Percentiles rank a stretch among this genome's conserved stretches.
Evolutionary conservation across 2,329 filamentous ascomycete genomes (phyloP).

Genomic region (Uncinocarpus reesii): DNA sequence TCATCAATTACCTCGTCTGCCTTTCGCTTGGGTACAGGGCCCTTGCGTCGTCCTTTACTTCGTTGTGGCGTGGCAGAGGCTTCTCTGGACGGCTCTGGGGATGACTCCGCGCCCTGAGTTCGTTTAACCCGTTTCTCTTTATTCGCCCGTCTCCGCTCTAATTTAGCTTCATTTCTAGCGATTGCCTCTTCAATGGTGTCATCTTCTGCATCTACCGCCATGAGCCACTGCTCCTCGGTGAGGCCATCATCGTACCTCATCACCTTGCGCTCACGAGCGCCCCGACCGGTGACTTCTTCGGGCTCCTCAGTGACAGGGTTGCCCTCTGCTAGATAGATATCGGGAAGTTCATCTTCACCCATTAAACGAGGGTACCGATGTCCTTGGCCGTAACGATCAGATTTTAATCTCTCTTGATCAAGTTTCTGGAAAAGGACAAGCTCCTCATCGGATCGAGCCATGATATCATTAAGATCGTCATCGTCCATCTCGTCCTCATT

Average conservation of each 20-base stretch:
- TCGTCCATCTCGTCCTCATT: conserved; percentile 98
- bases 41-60: conserved; percentile 66
- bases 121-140: conserved; percentile 51
- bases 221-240: conserved; percentile 97
- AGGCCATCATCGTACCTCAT: conserved; percentile 95
- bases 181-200: conserved; percentile 89
- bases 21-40: conserved; percentile 74
- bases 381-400: conserved; percentile 59
- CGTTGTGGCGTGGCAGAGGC: conserved; percentile 70
- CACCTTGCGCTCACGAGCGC: conserved; percentile 85
- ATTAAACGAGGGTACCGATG: conserved; percentile 69
- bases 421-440: conserved; percentile 67
- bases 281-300: conserved; percentile 70
- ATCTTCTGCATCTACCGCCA: conserved; percentile 94
- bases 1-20: conserved; percentile 66
- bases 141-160: conserved; percentile 68
- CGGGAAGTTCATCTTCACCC: conserved; percentile 76
- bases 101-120: conserved; percentile 49
- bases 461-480: conserved; percentile 88
- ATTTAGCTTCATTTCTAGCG: conserved; percentile 74
- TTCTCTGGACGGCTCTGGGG: conserved; percentile 66
- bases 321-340: conserved; percentile 84
- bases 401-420: conserved; percentile 61
- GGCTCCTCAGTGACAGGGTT: conserved; percentile 69
- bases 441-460: conserved; percentile 79